A percentile compares a stretch with the other conserved stretches of the same genome.
Conservation (phyloP, 139 green algal species). For the Zygnema cylindricum region DNA sequence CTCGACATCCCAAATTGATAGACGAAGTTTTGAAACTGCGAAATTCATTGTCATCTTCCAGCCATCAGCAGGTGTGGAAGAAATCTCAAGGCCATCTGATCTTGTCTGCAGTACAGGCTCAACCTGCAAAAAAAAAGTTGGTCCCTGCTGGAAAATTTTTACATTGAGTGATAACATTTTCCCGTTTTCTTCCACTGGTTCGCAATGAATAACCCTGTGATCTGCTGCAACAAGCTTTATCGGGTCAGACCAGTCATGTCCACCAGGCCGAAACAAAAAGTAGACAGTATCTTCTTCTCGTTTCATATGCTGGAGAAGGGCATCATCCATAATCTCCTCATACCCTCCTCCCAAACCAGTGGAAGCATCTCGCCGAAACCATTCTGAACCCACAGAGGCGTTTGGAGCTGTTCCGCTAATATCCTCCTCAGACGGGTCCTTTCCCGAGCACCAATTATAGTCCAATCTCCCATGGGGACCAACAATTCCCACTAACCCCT, state of each 20-base stretch:
- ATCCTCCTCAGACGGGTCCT: background rate
- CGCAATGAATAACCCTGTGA: background rate
- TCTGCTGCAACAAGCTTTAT: background rate
- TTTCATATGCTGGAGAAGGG: constrained; percentile 47
- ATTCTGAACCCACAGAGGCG: background rate
- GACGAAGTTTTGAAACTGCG: background rate
- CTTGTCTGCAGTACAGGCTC: background rate
- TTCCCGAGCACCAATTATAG: constrained; percentile 38
- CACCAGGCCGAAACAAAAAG: background rate
- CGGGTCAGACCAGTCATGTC: background rate
- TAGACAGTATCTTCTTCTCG: background rate
- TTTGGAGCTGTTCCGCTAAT: background rate
- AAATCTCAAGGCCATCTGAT: background rate
- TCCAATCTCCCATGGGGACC: background rate
- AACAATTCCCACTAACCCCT: constrained; percentile 4
- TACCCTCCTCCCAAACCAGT: background rate
- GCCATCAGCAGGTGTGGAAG: background rate
- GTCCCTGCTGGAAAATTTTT: background rate
- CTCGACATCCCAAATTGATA: background rate
- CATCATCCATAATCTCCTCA: constrained; percentile 38
- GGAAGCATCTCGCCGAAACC: background rate
- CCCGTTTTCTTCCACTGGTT: background rate
- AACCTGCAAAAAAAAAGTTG: constrained; percentile 17
- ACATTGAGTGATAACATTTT: background rate
- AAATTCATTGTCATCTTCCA: background rate